A percentile compares a stretch with the other conserved stretches of the same genome.
phyloP scores from a whole-genome alignment of 345 rosid genomes.

The Corchorus olitorius region DNA sequence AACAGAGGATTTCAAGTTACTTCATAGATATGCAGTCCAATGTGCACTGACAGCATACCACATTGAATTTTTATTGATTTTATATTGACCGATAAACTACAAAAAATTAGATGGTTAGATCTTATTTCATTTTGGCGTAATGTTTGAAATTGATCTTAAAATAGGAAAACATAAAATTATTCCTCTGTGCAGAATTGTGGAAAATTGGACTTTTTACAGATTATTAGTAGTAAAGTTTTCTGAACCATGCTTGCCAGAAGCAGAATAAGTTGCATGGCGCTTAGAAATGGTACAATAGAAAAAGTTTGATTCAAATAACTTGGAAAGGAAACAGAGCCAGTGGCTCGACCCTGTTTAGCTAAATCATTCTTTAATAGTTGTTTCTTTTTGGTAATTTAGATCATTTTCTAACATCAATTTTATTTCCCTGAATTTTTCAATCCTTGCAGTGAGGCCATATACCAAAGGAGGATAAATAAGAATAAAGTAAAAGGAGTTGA shows the following conservation, averaged over 20 bases:
- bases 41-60: background rate
- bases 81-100: background rate
- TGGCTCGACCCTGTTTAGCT: background rate
- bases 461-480: constrained; percentile 56
- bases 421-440: background rate
- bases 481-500: constrained; percentile 50
- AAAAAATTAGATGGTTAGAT: background rate
- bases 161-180: too few relatives aligned
- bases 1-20: background rate
- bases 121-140: background rate
- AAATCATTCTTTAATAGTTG: background rate
- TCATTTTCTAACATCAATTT: background rate
- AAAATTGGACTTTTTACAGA: background rate
- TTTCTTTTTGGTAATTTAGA: background rate
- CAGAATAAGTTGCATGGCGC: background rate
- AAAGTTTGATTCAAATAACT: background rate
- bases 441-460: constrained; percentile 63
- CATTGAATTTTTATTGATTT: background rate
- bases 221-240: background rate
- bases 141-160: too few relatives aligned
- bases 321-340: too few relatives aligned
- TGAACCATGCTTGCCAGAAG: background rate
- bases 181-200: background rate
- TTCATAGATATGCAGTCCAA: background rate
- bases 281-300: background rate